phyloP scores from a whole-genome alignment of 805 yeast genomes.

The Saccharomycopsis capsularis region DNA sequence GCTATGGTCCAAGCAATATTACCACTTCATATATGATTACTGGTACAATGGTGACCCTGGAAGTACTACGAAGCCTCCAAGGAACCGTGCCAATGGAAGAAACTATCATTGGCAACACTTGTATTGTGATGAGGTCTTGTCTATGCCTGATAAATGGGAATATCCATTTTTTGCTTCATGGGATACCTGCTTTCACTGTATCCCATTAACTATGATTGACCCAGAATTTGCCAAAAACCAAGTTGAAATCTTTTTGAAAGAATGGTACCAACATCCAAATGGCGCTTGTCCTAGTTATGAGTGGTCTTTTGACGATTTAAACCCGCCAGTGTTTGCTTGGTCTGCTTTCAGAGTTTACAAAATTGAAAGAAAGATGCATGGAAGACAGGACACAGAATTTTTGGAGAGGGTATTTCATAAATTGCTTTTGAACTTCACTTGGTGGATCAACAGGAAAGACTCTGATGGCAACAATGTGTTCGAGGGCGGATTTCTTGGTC shows the following conservation, averaged over 20 bases:
- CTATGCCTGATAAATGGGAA: constrained; percentile 94
- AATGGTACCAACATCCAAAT: constrained; percentile 97
- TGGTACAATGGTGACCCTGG: constrained; percentile 86
- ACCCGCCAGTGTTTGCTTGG: constrained; percentile 98
- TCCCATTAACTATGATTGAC: constrained; percentile 89
- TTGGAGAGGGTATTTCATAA: constrained; percentile 92
- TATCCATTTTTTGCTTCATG: constrained; percentile 95
- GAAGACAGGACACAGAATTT: constrained; percentile 72
- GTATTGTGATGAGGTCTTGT: constrained; percentile 79
- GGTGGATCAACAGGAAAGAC: constrained; percentile 97
- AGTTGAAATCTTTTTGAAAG: constrained; percentile 77
- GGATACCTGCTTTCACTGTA: constrained; percentile 94
- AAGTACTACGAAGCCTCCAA: constrained; percentile 68
- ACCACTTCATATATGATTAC: constrained; percentile 74
- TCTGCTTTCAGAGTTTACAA: constrained; percentile 82
- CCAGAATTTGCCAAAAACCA: constrained; percentile 88
- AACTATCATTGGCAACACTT: constrained; percentile 85
- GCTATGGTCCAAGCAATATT: constrained; percentile 89
- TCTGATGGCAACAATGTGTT: constrained; percentile 79
- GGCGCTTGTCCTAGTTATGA: constrained; percentile 98
- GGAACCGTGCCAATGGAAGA: constrained; percentile 78
- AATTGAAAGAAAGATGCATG: constrained; percentile 78
- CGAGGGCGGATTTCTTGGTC: constrained; percentile 90
- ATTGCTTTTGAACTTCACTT: constrained; percentile 78
- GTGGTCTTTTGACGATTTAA: constrained; percentile 94